Conservation (phyloP, 1,284 basidiomycete genomes). For the Trametes versicolor region DNA sequence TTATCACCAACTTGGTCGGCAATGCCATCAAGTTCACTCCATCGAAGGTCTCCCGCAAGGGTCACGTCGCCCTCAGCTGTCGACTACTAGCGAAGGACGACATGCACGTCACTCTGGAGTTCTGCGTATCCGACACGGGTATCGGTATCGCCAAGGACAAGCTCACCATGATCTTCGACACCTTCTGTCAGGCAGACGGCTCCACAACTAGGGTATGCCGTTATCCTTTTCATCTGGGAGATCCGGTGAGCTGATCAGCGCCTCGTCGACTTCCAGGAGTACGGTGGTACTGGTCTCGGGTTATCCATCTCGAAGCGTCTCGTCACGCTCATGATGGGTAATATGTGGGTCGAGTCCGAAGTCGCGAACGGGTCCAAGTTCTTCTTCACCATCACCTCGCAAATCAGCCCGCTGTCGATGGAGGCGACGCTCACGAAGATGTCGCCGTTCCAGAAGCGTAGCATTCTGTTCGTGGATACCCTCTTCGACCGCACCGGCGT, state of each 20-base stretch:
- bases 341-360: constrained; percentile 98
- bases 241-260: constrained; percentile 10
- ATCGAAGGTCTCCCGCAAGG: constrained; percentile 78
- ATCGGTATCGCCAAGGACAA: constrained; percentile 99
- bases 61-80: constrained; percentile 92
- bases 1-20: constrained; percentile 95
- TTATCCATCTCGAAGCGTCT: constrained; percentile 95
- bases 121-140: constrained; percentile 97
- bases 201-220: constrained; percentile 83
- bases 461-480: constrained; percentile 93
- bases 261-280: constrained; percentile 68
- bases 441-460: constrained; percentile 79
- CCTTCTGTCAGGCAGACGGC: constrained; percentile 98
- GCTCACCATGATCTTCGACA: constrained; percentile 98
- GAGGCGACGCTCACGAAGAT: constrained; percentile 82
- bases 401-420: constrained; percentile 80
- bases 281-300: constrained; percentile 98
- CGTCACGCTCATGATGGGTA: constrained; percentile 97
- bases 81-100: constrained; percentile 80
- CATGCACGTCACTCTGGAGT: constrained; percentile 89
- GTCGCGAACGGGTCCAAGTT: constrained; percentile 94
- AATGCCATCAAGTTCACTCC: constrained; percentile 98
- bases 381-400: constrained; percentile 94
- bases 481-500: constrained; percentile 83
- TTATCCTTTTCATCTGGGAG: background rate